These are phyloP conservation scores for Agaricus blazei DNA, from an alignment of 768 basidiomycete genomes.

Conservation along the genomic window DNA sequence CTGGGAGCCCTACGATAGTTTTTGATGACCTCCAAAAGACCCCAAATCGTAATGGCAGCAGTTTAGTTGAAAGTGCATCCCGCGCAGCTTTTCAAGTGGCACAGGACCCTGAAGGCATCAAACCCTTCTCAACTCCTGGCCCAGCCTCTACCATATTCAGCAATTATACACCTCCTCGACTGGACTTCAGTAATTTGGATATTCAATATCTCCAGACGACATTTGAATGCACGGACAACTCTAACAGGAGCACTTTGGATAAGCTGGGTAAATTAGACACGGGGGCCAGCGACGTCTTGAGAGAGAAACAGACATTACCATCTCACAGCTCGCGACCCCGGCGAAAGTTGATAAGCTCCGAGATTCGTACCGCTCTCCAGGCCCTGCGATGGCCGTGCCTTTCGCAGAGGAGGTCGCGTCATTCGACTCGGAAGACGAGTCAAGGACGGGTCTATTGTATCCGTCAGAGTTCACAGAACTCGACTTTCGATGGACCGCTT, in stretches of 20 bases:
- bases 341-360: too few relatives aligned
- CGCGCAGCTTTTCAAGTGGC: neutral
- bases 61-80: neutral
- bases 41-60: neutral
- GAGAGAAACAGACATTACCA: too few relatives aligned
- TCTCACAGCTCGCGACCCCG: too few relatives aligned
- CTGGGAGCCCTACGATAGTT: neutral
- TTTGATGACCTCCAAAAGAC: neutral
- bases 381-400: too few relatives aligned
- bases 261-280: too few relatives aligned
- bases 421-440: constrained; percentile 26
- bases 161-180: neutral
- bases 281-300: too few relatives aligned
- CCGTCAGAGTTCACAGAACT: constrained; percentile 34
- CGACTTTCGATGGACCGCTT: constrained; percentile 56
- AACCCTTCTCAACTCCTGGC: constrained; percentile 15
- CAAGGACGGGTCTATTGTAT: constrained; percentile 33
- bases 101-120: neutral
- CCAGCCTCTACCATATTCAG: constrained; percentile 11
- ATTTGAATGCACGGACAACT: neutral
- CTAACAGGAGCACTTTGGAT: too few relatives aligned
- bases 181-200: neutral
- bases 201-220: neutral
- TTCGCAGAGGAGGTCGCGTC: too few relatives aligned
- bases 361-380: too few relatives aligned